Percentiles rank a stretch among this genome's conserved stretches.
Conservation (phyloP, 2,329 filamentous ascomycete species). For the Acarospora socialis region DNA sequence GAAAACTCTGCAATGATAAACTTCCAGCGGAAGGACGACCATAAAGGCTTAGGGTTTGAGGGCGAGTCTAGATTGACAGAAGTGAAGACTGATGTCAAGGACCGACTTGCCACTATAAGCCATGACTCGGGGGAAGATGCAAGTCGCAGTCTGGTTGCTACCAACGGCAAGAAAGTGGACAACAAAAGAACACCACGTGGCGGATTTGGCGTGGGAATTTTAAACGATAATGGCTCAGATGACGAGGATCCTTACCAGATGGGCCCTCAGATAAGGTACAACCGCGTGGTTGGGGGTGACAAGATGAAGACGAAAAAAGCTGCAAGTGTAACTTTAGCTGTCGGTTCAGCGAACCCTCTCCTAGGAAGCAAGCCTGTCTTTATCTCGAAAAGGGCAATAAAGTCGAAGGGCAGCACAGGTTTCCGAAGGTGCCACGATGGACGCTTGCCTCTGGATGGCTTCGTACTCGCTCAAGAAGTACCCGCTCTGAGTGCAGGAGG, state of each 20-base stretch:
- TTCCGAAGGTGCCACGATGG: constrained; percentile 70
- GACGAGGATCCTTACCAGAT: constrained; percentile 91
- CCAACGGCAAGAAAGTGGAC: constrained; percentile 29
- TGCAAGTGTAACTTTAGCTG: constrained; percentile 15
- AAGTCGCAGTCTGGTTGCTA: constrained; percentile 22
- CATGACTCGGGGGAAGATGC: constrained; percentile 23
- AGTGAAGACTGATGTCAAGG: constrained; percentile 9
- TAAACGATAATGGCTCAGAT: constrained; percentile 89
- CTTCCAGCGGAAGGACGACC: constrained; percentile 30
- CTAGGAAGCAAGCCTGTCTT: constrained; percentile 58
- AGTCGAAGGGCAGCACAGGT: constrained; percentile 30
- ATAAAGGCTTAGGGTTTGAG: constrained; percentile 33
- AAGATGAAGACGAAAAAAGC: constrained; percentile 60
- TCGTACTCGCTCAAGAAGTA: constrained; percentile 49
- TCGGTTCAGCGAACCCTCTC: constrained; percentile 47
- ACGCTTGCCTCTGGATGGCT: constrained; percentile 63
- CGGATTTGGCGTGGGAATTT: constrained; percentile 71
- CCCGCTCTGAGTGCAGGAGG: constrained; percentile 36
- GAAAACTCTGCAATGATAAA: constrained; percentile 55
- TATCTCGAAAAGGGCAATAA: constrained; percentile 49
- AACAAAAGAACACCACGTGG: constrained; percentile 41
- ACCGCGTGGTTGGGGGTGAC: constrained; percentile 62
- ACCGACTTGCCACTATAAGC: constrained; percentile 19
- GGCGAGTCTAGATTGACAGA: constrained; percentile 24
- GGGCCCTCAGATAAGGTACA: constrained; percentile 81